These are phyloP conservation scores for Colletotrichum gigasporum DNA, from an alignment of 2,329 filamentous ascomycete genomes.

Conservation along the genomic window DNA sequence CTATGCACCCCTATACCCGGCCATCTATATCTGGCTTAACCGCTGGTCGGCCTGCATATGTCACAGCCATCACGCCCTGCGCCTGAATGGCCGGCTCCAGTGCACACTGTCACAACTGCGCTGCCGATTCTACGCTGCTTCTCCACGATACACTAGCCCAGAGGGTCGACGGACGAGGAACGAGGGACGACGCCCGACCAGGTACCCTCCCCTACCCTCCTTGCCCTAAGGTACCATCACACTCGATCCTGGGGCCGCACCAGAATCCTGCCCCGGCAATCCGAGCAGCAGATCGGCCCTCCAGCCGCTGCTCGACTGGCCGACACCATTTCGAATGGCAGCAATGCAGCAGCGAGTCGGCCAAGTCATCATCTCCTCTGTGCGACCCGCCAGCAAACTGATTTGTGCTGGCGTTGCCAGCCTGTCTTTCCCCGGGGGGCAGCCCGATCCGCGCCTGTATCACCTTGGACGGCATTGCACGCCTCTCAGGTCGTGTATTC, in stretches of 20 bases:
- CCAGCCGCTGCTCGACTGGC: not conserved
- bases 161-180: not conserved
- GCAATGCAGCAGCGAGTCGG: not conserved
- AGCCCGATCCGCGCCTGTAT: slow-evolving; percentile 15
- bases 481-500: slow-evolving; percentile 15
- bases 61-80: slow-evolving; percentile 1
- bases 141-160: slow-evolving; percentile 6
- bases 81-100: not conserved
- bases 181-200: too few relatives aligned
- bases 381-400: slow-evolving; percentile 10
- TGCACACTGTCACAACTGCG: not conserved
- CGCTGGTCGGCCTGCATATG: slow-evolving; percentile 12
- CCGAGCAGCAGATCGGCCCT: slow-evolving; percentile 1
- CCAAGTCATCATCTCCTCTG: slow-evolving; percentile 2
- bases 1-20: not conserved
- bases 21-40: slow-evolving; percentile 14
- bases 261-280: slow-evolving; percentile 7
- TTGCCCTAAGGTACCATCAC: too few relatives aligned
- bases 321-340: not conserved
- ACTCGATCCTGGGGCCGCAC: slow-evolving; percentile 15
- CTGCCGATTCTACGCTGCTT: not conserved
- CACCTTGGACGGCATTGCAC: not conserved
- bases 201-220: not conserved
- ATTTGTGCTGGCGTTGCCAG: not conserved
- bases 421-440: not conserved